phyloP scores from a whole-genome alignment of 805 yeast species.

The Zygoascus bituminiphila region DNA sequence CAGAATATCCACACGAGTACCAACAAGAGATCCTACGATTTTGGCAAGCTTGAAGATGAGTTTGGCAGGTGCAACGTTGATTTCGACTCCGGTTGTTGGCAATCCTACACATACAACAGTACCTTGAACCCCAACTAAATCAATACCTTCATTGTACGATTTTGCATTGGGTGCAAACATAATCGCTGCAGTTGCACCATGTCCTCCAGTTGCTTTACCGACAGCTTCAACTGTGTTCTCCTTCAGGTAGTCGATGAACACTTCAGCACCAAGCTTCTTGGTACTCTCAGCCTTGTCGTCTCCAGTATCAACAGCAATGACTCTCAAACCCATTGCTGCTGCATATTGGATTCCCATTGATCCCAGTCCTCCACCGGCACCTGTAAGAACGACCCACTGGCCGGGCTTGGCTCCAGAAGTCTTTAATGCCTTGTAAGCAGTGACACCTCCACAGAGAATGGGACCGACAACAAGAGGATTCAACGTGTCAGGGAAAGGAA shows the following conservation, averaged over 20 bases:
- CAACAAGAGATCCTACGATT: conserved; percentile 22
- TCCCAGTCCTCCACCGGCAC: conserved; percentile 59
- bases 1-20: conserved; percentile 19
- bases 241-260: conserved; percentile 41
- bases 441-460: conserved; percentile 54
- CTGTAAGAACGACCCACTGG: conserved; percentile 51
- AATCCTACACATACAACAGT: conserved; percentile 20
- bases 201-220: conserved; percentile 15
- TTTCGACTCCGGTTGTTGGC: conserved; percentile 14
- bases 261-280: conserved; percentile 45
- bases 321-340: conserved; percentile 49
- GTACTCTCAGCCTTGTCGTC: conserved; percentile 41
- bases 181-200: conserved; percentile 20
- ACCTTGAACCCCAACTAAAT: conserved; percentile 18
- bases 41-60: conserved; percentile 12
- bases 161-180: conserved; percentile 17
- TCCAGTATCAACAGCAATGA: conserved; percentile 50
- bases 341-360: conserved; percentile 53
- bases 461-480: conserved; percentile 34
- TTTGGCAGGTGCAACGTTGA: conserved; percentile 13
- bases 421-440: conserved; percentile 53
- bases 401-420: conserved; percentile 43
- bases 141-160: conserved; percentile 15
- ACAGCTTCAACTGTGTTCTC: conserved; percentile 20
- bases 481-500: conserved; percentile 34